phyloP scores from a whole-genome alignment of 169 alveolate species.

The Cryptosporidium viatorum region DNA sequence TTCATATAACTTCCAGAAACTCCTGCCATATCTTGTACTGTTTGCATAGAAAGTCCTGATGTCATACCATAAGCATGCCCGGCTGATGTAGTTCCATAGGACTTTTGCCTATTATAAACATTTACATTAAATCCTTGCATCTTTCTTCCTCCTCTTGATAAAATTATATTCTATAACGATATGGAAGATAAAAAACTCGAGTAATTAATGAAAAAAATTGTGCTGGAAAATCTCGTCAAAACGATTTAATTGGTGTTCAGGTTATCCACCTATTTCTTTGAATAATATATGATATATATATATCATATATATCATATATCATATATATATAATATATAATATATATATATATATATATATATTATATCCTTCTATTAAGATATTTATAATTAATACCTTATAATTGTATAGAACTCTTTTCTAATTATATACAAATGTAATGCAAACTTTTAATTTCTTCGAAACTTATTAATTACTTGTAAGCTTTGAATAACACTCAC shows the following conservation, averaged over 20 bases:
- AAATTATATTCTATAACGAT: background rate
- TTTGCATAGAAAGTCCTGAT: constrained; percentile 70
- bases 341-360: background rate
- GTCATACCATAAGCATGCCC: constrained; percentile 41
- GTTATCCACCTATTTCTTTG: background rate
- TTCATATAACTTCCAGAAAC: constrained; percentile 64
- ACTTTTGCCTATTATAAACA: constrained; percentile 67
- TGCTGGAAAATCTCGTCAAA: background rate
- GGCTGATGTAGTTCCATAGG: constrained; percentile 36
- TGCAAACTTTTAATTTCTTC: background rate
- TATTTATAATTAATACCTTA: background rate
- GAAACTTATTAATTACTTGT: constrained; percentile 13
- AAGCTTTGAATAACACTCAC: background rate
- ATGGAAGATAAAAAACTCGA: background rate
- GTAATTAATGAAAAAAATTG: background rate
- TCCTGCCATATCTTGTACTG: constrained; percentile 72
- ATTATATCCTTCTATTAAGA: background rate
- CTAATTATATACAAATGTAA: background rate
- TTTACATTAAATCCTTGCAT: constrained; percentile 35
- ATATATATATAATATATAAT: background rate
- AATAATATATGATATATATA: no score
- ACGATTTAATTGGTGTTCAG: background rate
- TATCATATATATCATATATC: background rate
- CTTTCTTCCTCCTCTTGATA: background rate
- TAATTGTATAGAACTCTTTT: background rate